Percentiles rank a stretch among this genome's conserved stretches.
Evolutionary conservation across 768 basidiomycete genomes (phyloP).

Genomic region (Pleurotus ostreatus): DNA sequence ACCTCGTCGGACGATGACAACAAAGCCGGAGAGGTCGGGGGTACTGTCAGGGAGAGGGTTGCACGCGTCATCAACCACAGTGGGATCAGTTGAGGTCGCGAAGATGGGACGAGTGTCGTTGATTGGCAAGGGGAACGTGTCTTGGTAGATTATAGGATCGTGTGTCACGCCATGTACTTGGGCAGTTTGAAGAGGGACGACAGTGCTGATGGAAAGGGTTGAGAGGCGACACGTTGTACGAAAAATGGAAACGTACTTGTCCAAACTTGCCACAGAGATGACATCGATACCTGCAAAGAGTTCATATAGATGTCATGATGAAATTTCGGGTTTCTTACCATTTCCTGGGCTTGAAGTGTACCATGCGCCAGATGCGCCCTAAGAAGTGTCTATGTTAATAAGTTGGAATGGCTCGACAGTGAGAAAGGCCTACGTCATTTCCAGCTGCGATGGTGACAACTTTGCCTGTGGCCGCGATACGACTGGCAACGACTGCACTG

Average conservation of each 20-base stretch:
- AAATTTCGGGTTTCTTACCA: conserved; percentile 19
- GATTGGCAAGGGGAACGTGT: conserved; percentile 41
- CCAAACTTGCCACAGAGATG: conserved; percentile 53
- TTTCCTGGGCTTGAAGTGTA: conserved; percentile 51
- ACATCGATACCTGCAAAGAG: conserved; percentile 31
- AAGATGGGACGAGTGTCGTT: conserved; percentile 48
- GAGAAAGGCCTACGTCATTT: conserved; percentile 30
- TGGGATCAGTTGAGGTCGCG: conserved; percentile 53
- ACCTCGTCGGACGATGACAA: conserved; percentile 57
- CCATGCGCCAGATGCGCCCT: conserved; percentile 59
- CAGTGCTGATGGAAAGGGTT: conserved; percentile 29
- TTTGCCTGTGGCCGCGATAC: conserved; percentile 53
- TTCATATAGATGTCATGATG: not conserved
- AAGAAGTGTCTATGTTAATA: not conserved
- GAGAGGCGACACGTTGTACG: not conserved
- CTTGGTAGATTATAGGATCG: conserved; percentile 51
- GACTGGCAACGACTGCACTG: conserved; percentile 50
- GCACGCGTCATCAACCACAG: conserved; percentile 56
- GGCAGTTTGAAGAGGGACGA: conserved; percentile 54
- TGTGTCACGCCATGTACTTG: conserved; percentile 45
- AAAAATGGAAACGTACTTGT: conserved; percentile 34
- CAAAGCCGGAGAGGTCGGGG: conserved; percentile 47
- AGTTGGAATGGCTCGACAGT: not conserved
- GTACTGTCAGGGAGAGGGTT: conserved; percentile 46
- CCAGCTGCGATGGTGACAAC: conserved; percentile 65